Evolutionary conservation across 805 yeast species (phyloP), one percentile per base, ranked within the genome.

Genomic region (Kuraishia cidri): DNA sequence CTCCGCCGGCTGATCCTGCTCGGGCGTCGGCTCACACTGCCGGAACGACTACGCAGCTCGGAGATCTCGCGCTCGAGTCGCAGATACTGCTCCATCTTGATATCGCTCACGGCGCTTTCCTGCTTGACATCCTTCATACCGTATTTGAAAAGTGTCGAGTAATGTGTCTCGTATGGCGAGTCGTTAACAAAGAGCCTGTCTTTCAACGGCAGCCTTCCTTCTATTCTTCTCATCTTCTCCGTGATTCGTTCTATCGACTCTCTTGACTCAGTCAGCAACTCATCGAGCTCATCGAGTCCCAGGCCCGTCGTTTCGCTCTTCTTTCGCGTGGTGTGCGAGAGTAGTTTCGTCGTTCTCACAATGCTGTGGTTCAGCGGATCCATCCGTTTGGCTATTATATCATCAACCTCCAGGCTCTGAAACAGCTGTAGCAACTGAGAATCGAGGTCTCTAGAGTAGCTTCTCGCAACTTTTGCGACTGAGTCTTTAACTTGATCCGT

Each of bases 141-240:
- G 36, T 40, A 45, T 7, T 43, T 46, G 35, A 56, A 62, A 14
- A 71, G 39, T 4, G 51, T 47, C 4, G 66, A 65, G 44, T 66
- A 71, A 41, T 70, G 75, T 12, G 45, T 46, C 36, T 55, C 51
- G 45, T 68, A 66, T 2, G 65, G 54, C 6, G 62, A 52, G 14
- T 54, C 50, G 4, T 48, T 37, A 10, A 53, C 45, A 18, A 62
- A 51, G 11, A 66, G 45, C 26, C 66, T 48, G 20, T 59, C 65
- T 22, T 54, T 52, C 6, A 40, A 34, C 0, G 66, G 60, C 31
- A 69, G 39, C 16, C 42, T 42, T 6, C 41, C 24, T 37, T 70
- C 75, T 7, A 65, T 40, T 12, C 34, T 40, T 22, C 49, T 46
- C 22, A 65, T 37, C 32, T 50, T 49, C 5, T 39, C 35, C 2